phyloP scores from a whole-genome alignment of 2,329 filamentous ascomycete species.

The Botrytis elliptica region DNA sequence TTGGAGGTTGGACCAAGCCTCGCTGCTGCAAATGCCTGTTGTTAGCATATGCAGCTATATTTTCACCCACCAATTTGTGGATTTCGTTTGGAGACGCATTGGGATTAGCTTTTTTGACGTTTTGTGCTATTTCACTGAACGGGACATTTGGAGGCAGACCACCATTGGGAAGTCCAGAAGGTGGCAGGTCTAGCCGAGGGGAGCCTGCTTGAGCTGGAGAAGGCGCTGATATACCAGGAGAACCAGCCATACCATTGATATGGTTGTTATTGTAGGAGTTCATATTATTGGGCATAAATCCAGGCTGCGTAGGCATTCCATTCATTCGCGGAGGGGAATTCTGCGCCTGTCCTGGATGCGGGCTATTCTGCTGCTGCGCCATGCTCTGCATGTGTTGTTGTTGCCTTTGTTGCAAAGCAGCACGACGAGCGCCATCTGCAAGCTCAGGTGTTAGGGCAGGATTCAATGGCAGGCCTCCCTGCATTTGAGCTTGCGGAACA shows the following conservation, averaged over 20 bases:
- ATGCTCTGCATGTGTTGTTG: slow-evolving; percentile 30
- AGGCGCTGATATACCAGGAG: slow-evolving; percentile 33
- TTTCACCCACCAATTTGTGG: slow-evolving; percentile 40
- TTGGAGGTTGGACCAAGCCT: slow-evolving; percentile 35
- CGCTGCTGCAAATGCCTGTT: slow-evolving; percentile 37
- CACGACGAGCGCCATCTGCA: slow-evolving; percentile 63
- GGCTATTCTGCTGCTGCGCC: slow-evolving; percentile 33
- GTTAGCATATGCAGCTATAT: slow-evolving; percentile 17
- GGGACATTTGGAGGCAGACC: slow-evolving; percentile 8
- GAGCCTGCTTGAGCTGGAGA: slow-evolving; percentile 36
- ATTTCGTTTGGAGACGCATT: slow-evolving; percentile 16
- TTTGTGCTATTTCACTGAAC: slow-evolving; percentile 14
- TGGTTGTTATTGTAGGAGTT: slow-evolving; percentile 50
- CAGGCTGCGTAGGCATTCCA: slow-evolving; percentile 33
- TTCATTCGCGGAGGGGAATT: slow-evolving; percentile 43
- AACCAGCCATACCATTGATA: slow-evolving; percentile 49
- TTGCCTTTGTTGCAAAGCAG: slow-evolving; percentile 45
- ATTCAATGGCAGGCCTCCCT: slow-evolving; percentile 57
- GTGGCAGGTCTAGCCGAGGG: slow-evolving; percentile 33
- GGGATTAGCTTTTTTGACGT: slow-evolving; percentile 9
- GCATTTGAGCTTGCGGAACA: slow-evolving; percentile 69
- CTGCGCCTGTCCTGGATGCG: slow-evolving; percentile 35
- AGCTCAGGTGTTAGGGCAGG: slow-evolving; percentile 53
- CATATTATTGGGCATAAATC: slow-evolving; percentile 44
- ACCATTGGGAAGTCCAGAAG: slow-evolving; percentile 19